Conservation (phyloP, 2,329 filamentous ascomycete genomes). For the Periconia sp. region DNA sequence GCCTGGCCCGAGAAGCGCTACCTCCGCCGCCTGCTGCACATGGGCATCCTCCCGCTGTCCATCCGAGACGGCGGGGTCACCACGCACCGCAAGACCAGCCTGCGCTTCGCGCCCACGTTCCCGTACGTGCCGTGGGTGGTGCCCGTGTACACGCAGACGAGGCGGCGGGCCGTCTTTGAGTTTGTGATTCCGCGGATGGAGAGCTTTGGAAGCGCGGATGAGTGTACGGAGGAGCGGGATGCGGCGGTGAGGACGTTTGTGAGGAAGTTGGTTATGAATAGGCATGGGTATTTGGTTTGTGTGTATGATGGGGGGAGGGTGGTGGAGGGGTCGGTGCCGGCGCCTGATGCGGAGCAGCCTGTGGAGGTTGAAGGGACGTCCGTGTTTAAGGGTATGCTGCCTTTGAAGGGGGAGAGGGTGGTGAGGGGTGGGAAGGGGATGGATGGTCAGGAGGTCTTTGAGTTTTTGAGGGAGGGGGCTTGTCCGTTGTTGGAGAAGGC, state of each 20-base stretch:
- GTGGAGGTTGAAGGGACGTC: conserved; percentile 18
- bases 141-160: conserved; percentile 13
- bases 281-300: background rate
- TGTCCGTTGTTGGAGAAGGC: conserved; percentile 5
- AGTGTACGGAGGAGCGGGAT: too few species aligned
- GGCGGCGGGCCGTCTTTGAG: conserved; percentile 20
- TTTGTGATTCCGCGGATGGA: conserved; percentile 10
- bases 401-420: conserved; percentile 14
- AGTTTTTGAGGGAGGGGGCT: conserved; percentile 1
- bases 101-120: background rate
- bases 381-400: conserved; percentile 9
- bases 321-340: background rate
- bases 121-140: background rate
- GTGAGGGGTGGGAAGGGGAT: conserved; percentile 5
- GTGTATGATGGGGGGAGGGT: background rate
- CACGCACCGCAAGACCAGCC: background rate
- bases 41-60: conserved; percentile 20
- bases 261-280: too few species aligned
- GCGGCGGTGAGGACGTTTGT: too few species aligned
- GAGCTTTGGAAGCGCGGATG: background rate
- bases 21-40: conserved; percentile 12
- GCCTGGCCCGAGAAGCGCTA: conserved; percentile 4
- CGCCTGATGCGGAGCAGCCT: background rate
- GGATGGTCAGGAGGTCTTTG: background rate
- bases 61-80: conserved; percentile 18